phyloP scores from a whole-genome alignment of 177 flowering plant species.

The Vitis hybrid region DNA sequence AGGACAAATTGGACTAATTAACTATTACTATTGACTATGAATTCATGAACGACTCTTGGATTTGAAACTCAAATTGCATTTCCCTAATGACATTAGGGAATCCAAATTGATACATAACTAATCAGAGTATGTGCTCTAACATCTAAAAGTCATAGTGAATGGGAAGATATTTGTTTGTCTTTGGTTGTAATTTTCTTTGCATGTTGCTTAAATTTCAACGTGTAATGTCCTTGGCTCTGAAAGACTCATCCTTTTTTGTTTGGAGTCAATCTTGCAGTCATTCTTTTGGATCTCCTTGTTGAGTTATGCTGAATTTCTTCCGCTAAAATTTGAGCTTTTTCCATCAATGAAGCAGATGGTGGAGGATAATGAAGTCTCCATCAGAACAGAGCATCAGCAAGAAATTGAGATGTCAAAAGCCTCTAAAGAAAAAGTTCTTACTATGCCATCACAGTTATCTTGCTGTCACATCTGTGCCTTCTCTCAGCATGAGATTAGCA shows the following conservation, averaged over 20 bases:
- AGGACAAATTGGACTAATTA: too few species aligned
- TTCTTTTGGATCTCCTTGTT: not conserved
- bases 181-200: not conserved
- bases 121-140: not conserved
- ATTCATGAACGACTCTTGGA: too few species aligned
- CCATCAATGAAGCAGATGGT: slow-evolving; percentile 24
- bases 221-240: not conserved
- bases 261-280: too few species aligned
- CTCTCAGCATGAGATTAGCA: slow-evolving; percentile 19
- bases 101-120: not conserved
- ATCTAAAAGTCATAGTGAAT: not conserved
- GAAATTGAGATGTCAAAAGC: slow-evolving; percentile 22
- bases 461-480: slow-evolving; percentile 39
- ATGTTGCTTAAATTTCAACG: not conserved
- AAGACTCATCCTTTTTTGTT: not conserved
- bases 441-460: slow-evolving; percentile 1
- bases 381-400: slow-evolving; percentile 14
- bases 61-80: too few species aligned
- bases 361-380: slow-evolving; percentile 23
- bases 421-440: slow-evolving; percentile 11
- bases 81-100: too few species aligned
- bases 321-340: not conserved
- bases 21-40: too few species aligned
- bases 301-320: not conserved
- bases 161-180: not conserved